Conservation (phyloP, 805 yeast genomes). For the Spencermartinsiella europaea region DNA sequence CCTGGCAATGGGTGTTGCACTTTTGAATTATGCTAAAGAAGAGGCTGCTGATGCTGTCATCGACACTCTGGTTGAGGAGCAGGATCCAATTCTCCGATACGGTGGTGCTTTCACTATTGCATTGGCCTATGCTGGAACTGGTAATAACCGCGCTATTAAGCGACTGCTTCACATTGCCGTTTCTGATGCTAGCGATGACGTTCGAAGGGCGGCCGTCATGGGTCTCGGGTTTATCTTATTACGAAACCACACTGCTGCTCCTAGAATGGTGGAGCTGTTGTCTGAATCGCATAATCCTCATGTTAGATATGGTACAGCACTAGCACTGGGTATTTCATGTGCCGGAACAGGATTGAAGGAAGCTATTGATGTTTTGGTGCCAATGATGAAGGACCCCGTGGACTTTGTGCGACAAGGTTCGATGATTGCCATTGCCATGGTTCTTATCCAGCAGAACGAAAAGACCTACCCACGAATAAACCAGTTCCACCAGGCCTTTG, state of each 20-base stretch:
- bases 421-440: slow-evolving; percentile 84
- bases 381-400: slow-evolving; percentile 86
- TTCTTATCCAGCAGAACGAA: slow-evolving; percentile 82
- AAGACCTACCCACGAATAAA: slow-evolving; percentile 74
- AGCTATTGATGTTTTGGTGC: slow-evolving; percentile 89
- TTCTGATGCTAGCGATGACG: slow-evolving; percentile 93
- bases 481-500: slow-evolving; percentile 65
- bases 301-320: slow-evolving; percentile 95
- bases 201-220: slow-evolving; percentile 92
- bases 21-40: slow-evolving; percentile 81
- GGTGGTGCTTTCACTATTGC: slow-evolving; percentile 96
- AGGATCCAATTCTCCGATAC: slow-evolving; percentile 80
- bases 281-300: slow-evolving; percentile 96
- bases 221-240: slow-evolving; percentile 86
- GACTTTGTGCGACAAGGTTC: slow-evolving; percentile 99
- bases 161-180: slow-evolving; percentile 88
- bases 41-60: slow-evolving; percentile 70
- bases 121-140: slow-evolving; percentile 94
- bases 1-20: slow-evolving; percentile 82
- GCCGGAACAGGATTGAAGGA: slow-evolving; percentile 88
- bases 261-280: slow-evolving; percentile 87
- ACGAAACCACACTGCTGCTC: slow-evolving; percentile 88
- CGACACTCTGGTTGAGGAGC: slow-evolving; percentile 61
- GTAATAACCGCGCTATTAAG: slow-evolving; percentile 81
- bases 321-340: slow-evolving; percentile 95